Conservation (phyloP, 257 asterid genomes). For the Nyctanthes arbortristis region DNA sequence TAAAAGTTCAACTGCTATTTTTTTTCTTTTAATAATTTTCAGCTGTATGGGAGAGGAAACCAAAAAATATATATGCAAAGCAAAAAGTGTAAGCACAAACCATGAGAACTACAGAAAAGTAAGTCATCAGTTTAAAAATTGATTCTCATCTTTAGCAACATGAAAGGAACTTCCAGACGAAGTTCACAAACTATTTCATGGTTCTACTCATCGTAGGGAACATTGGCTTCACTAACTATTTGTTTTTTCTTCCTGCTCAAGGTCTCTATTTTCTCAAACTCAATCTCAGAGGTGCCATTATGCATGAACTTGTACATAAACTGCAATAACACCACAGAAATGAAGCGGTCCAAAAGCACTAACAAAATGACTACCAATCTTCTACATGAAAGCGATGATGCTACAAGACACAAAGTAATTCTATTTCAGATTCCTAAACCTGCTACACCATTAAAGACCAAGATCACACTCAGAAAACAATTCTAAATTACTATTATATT, state of each 20-base stretch:
- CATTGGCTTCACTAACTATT: conserved; percentile 3
- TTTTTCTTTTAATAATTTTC: background rate
- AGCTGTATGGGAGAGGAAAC: conserved; percentile 4
- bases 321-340: background rate
- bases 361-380: background rate
- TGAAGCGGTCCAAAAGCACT: too few species aligned
- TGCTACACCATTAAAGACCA: conserved; percentile 15
- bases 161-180: conserved; percentile 12
- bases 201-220: conserved; percentile 10
- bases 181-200: conserved; percentile 6
- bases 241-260: conserved; percentile 18
- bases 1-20: conserved; percentile 3
- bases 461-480: background rate
- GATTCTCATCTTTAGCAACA: conserved; percentile 15
- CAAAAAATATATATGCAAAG: background rate
- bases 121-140: conserved; percentile 1
- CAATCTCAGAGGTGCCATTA: conserved; percentile 16
- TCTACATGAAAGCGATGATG: conserved; percentile 10
- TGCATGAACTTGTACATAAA: background rate
- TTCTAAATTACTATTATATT: background rate
- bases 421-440: conserved; percentile 1
- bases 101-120: background rate
- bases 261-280: conserved; percentile 5
- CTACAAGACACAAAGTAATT: background rate
- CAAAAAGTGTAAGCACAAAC: conserved; percentile 10